These are phyloP conservation scores for Kuraishia molischiana DNA, from an alignment of 805 yeast species.

Conservation along the genomic window DNA sequence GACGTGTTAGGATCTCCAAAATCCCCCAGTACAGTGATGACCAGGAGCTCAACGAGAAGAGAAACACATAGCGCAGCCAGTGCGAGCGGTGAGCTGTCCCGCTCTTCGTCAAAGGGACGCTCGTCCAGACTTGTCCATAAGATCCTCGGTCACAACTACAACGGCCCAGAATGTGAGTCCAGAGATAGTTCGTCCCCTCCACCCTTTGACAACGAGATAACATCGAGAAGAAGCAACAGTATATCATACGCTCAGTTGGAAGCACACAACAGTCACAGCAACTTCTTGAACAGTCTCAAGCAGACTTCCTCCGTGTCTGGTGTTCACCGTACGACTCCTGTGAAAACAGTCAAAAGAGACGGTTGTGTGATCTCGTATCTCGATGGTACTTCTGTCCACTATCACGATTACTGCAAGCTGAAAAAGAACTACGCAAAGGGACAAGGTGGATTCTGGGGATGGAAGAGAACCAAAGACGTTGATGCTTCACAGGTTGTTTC, in stretches of 20 bases:
- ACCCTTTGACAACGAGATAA: background rate
- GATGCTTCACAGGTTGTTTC: conserved; percentile 15
- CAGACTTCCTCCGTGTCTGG: conserved; percentile 1
- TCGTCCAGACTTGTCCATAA: conserved; percentile 11
- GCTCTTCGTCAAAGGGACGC: conserved; percentile 9
- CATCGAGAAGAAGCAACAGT: conserved; percentile 1
- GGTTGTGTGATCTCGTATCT: conserved; percentile 19
- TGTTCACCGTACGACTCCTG: background rate
- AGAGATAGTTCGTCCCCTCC: background rate
- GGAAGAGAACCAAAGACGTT: conserved; percentile 22
- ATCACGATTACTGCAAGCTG: conserved; percentile 23
- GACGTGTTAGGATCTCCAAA: background rate
- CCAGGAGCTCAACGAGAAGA: background rate
- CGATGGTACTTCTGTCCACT: conserved; percentile 19
- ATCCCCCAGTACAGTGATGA: background rate
- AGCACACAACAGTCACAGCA: conserved; percentile 4
- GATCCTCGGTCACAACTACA: conserved; percentile 8
- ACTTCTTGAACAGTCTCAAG: background rate
- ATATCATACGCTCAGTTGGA: conserved; percentile 12
- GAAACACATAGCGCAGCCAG: conserved; percentile 1
- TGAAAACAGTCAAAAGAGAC: conserved; percentile 6
- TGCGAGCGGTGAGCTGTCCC: background rate
- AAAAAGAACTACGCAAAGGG: conserved; percentile 21
- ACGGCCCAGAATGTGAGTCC: background rate
- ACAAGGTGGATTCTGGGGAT: conserved; percentile 16